Conservation (phyloP, 257 asterid genomes). For the Penstemon davidsonii region DNA sequence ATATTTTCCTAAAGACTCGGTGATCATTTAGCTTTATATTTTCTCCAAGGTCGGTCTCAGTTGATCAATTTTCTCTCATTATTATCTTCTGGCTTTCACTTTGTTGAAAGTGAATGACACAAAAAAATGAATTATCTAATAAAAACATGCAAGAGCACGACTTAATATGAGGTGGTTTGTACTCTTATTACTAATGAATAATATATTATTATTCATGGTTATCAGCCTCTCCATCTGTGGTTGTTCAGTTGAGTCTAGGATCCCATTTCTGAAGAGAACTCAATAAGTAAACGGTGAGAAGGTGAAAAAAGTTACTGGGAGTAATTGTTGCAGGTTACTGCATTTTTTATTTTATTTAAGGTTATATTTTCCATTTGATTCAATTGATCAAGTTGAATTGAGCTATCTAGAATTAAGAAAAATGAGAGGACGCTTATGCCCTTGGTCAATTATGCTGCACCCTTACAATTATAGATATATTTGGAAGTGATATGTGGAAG, state of each 20-base stretch:
- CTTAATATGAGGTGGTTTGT: not conserved
- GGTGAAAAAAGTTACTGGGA: not conserved
- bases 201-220: not conserved
- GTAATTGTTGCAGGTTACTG: conserved; percentile 4
- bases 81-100: too few species aligned
- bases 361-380: not conserved
- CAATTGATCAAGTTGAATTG: not conserved
- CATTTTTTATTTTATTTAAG: not conserved
- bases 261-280: not conserved
- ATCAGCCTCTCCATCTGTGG: not conserved
- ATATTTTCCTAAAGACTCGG: too few species aligned
- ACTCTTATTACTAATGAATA: not conserved
- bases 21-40: too few species aligned
- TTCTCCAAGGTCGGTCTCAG: too few species aligned
- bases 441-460: not conserved
- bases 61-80: too few species aligned
- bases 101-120: not conserved
- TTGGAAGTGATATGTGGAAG: not conserved
- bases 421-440: not conserved
- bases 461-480: not conserved
- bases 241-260: too few species aligned
- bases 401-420: not conserved
- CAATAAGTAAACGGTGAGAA: not conserved
- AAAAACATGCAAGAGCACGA: not conserved
- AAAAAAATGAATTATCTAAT: too few species aligned